Evolutionary conservation across 768 basidiomycete species (phyloP).

Genomic region (Boletus tylopilopsis): DNA sequence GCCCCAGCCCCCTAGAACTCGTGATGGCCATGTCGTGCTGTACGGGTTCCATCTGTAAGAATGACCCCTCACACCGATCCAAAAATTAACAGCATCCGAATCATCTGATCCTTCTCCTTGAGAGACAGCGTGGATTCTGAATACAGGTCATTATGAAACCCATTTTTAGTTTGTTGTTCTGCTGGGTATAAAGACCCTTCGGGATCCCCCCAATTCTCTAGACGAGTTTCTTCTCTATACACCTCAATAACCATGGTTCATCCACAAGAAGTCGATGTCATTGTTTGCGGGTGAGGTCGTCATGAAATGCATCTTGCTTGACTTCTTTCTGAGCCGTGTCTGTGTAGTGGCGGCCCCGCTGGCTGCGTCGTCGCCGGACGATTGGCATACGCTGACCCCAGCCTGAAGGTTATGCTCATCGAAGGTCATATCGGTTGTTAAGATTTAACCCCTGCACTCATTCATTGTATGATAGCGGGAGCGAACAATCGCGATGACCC

Average conservation of each 20-base stretch:
- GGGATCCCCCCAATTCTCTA: neutral
- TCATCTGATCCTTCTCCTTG: too few relatives aligned
- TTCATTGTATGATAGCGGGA: conserved; percentile 39
- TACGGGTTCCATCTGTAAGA: too few relatives aligned
- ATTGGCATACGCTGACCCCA: conserved; percentile 68
- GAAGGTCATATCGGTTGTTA: conserved; percentile 43
- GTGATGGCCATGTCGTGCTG: too few relatives aligned
- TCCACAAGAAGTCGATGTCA: conserved; percentile 70
- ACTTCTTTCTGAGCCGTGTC: conserved; percentile 4
- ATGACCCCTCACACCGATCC: too few relatives aligned
- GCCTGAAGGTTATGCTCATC: conserved; percentile 70
- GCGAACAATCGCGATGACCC: conserved; percentile 72
- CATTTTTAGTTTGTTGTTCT: too few relatives aligned
- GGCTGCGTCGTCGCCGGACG: conserved; percentile 66
- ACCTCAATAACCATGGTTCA: conserved; percentile 37
- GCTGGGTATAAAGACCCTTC: too few relatives aligned
- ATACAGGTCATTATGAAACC: too few relatives aligned
- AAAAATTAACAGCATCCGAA: too few relatives aligned
- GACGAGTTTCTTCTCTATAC: neutral
- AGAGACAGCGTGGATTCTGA: too few relatives aligned
- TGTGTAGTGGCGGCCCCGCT: conserved; percentile 57
- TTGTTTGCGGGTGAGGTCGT: conserved; percentile 51
- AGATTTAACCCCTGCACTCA: neutral
- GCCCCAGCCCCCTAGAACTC: too few relatives aligned
- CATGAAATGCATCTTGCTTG: neutral